Evolutionary conservation across 306 rosid genomes (phyloP), one percentile per base, ranked within the genome.

Genomic region (Inga leiocalycina): DNA sequence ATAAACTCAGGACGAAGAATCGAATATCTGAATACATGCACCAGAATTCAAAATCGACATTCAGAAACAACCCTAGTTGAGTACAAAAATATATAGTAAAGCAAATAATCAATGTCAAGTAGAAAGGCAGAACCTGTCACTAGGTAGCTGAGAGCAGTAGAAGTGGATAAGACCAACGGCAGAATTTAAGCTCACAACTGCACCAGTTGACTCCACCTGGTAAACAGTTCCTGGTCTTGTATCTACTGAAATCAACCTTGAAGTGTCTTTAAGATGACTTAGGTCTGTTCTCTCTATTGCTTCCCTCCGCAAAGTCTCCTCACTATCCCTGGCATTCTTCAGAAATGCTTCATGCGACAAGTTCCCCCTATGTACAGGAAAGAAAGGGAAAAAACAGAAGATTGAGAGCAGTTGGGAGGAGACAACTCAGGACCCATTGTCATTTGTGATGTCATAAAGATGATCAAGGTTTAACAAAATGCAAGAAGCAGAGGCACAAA

Each of bases 61-160:
- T 75, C 37, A 82, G 20, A 52, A 24, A 48, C 15, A 39, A 67
- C 20, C n/a, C 24, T 51, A 11, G 27, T n/a, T 49, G 20, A 44
- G 45, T 49, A 8, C 13, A 67, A 37, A 67, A 39, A 48, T 17
- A 81, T 17, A 14, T 52, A 83, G 76, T 22, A 83, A 59, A 68
- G 44, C n/a, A 75, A 74, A 79, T 52, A 65, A 43, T 59, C 79
- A 81, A 70, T 82, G 78, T 54, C 52, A 59, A 46, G 75, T 75
- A 71, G 24, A 72, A 84, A 76, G 75, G 73, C 44, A 82, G 82
- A 71, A 96, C 99, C 99, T 96, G 94, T 96, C 99, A 87, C 98
- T 96, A 4, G 99, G 99, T 54, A 96, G 97, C 88, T 96, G 99
- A 79, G 99, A 96, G 93, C 99, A 96, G 91, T 91, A 96, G 86